Evolutionary conservation across 805 yeast species (phyloP), one percentile per base, ranked within the genome.

Genomic region (Saccharomycopsis olivae): DNA sequence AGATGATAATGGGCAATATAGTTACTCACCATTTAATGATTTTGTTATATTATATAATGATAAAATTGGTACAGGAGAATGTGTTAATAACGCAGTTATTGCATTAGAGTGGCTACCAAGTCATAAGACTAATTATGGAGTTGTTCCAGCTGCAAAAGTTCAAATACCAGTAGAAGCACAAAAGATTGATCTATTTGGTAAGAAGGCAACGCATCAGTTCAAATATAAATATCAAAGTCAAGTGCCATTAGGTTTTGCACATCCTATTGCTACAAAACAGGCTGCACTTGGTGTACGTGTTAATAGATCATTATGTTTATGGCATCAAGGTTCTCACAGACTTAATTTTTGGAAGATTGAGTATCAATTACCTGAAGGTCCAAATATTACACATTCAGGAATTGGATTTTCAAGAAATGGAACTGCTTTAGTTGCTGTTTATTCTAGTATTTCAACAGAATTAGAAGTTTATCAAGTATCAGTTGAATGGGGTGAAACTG

Each of bases 81-180:
- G 10, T 23, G 25, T 23, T 23, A 23, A 6, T 23, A 23, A 10
- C 10, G 10, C 25, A 5, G 51, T 66, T 5, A 64, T 72, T 11
- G 73, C 78, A 0, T 69, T 79, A 54, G 71, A 71, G 49, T 86
- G 95, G 95, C 65, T 86, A 20, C 74, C 73, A 33, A 61, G 72
- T n/a, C 85, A 81, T 36, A 84, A 85, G 48, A 73, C 78, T 1
- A 71, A 74, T 33, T 65, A 77, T 14, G 60, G 72, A 13, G 73
- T 69, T 43, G 63, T 69, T n/a, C 82, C 83, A 0, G 84, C 86
- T 0, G 55, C 62, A 2, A 56, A 64, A 43, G 55, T 51, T 3
- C 57, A 54, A 14, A 49, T 53, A 5, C 46, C 38, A n/a, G 35
- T 39, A 27, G 20, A 27, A 34, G 44, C 23, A 15, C 31, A 4